Conservation (phyloP, 331 rosid genomes). For the Quercus phellos region DNA sequence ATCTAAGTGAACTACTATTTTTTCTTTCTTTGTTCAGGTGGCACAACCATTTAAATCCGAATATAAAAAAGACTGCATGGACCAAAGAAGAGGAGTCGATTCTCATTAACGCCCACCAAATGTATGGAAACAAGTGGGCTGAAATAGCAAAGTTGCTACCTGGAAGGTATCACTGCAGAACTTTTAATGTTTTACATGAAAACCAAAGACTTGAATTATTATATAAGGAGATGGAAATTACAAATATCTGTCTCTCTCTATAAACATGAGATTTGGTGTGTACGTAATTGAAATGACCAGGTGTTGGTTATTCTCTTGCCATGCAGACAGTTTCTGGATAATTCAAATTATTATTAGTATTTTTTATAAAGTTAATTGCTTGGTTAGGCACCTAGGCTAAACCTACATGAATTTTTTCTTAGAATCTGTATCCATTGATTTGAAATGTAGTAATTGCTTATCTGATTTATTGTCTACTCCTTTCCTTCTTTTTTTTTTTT, state of each 20-base stretch:
- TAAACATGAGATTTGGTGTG: background rate
- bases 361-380: no score
- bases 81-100: conserved; percentile 46
- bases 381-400: no score
- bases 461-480: no score
- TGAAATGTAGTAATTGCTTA: no score
- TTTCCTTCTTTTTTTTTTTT: no score
- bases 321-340: no score
- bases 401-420: no score
- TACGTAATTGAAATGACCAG: background rate
- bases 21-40: conserved; percentile 31
- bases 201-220: background rate
- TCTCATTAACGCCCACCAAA: conserved; percentile 34
- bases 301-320: background rate
- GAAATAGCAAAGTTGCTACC: conserved; percentile 46
- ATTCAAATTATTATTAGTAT: no score
- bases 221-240: background rate
- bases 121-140: conserved; percentile 57
- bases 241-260: no score
- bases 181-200: background rate
- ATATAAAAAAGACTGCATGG: conserved; percentile 50
- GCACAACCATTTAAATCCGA: conserved; percentile 58
- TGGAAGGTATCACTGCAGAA: conserved; percentile 39
- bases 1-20: background rate
- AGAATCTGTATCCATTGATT: no score